A percentile compares a stretch with the other conserved stretches of the same genome.
Conservation (phyloP, 2,329 filamentous ascomycete genomes). For the Neocucurbitaria cava region DNA sequence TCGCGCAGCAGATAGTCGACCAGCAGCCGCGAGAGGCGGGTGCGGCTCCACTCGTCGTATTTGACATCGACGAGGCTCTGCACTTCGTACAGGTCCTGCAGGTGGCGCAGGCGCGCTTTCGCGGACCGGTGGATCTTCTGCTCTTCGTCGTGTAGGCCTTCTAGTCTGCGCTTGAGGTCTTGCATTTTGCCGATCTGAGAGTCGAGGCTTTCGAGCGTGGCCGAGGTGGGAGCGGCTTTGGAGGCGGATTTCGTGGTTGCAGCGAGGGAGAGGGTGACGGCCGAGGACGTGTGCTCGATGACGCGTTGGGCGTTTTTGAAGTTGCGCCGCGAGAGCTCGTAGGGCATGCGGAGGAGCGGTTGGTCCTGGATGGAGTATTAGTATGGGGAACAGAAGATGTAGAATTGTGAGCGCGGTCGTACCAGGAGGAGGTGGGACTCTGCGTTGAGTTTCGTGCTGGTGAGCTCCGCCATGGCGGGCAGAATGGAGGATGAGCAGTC, state of each 20-base stretch:
- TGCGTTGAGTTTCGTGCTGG: constrained; percentile 72
- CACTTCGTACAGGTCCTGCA: constrained; percentile 81
- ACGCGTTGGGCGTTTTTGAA: constrained; percentile 84
- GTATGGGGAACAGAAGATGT: neutral
- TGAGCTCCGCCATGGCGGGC: constrained; percentile 54
- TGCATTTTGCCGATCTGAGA: constrained; percentile 85
- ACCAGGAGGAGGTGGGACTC: constrained; percentile 78
- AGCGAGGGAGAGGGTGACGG: constrained; percentile 65
- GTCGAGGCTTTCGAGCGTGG: constrained; percentile 79
- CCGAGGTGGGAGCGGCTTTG: constrained; percentile 51
- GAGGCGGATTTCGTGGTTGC: constrained; percentile 67
- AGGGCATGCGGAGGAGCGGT: constrained; percentile 88
- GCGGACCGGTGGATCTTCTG: constrained; percentile 76
- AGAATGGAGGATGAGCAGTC: neutral
- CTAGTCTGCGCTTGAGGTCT: constrained; percentile 86
- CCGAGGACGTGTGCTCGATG: constrained; percentile 73
- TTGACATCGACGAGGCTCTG: constrained; percentile 86
- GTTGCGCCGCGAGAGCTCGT: constrained; percentile 92
- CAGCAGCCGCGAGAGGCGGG: constrained; percentile 80
- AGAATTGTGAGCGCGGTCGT: constrained; percentile 32
- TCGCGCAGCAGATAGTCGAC: constrained; percentile 91
- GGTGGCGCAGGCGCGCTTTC: constrained; percentile 77
- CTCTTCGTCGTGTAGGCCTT: constrained; percentile 79
- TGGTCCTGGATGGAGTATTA: constrained; percentile 71
- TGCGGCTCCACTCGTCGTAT: constrained; percentile 89